Evolutionary conservation across 495 filamentous ascomycete genomes (phyloP).

Genomic region (Acidiella bohemica): DNA sequence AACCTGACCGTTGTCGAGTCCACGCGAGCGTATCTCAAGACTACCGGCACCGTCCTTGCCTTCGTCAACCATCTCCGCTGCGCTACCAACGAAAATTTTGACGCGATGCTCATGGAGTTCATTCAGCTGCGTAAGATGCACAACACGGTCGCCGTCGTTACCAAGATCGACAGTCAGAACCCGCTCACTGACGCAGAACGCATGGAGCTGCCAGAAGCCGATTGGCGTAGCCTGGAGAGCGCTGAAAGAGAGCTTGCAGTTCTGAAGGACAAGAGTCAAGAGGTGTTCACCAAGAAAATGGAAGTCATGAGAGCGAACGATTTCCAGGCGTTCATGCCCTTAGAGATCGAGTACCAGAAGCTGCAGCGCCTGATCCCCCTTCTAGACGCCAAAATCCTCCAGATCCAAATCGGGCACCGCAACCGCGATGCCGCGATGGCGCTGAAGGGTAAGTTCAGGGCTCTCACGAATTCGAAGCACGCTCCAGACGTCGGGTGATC

Average conservation of each 20-base stretch:
- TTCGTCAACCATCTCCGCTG: neutral
- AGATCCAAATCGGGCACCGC: neutral
- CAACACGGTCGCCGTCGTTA: slow-evolving; percentile 2
- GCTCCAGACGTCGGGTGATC: too few species aligned
- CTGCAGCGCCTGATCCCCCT: neutral
- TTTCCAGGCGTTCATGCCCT: too few species aligned
- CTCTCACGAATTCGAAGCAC: too few species aligned
- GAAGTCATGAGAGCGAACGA: neutral
- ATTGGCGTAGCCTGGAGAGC: neutral
- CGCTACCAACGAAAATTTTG: neutral
- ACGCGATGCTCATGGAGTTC: neutral
- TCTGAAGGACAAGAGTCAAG: neutral
- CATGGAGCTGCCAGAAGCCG: neutral
- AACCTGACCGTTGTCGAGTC: slow-evolving; percentile 2
- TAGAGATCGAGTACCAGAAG: too few species aligned
- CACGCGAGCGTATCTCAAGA: slow-evolving; percentile 1
- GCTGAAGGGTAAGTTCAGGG: too few species aligned
- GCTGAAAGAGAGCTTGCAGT: neutral
- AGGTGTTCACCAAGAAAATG: neutral
- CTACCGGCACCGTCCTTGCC: slow-evolving; percentile 3
- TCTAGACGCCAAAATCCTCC: slow-evolving; percentile 4
- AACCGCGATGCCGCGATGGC: neutral
- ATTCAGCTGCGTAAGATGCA: neutral
- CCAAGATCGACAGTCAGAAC: slow-evolving; percentile 2
- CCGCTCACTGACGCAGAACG: neutral